phyloP scores from a whole-genome alignment of 2,329 filamentous ascomycete species.

The Leptographium wingfieldii region DNA sequence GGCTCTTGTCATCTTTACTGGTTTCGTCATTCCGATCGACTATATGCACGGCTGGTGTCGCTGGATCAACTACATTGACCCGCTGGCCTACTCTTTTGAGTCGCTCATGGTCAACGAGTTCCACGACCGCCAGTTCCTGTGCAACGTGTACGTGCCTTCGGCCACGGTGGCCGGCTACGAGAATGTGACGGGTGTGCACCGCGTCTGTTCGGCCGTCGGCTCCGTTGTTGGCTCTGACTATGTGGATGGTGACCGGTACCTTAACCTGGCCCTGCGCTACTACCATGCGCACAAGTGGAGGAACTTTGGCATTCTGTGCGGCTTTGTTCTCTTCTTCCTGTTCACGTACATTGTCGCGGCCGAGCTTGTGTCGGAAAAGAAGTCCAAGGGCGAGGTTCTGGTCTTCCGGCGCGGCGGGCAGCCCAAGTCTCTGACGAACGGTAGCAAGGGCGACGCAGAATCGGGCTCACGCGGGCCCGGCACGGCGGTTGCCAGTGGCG shows the following conservation, averaged over 20 bases:
- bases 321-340: constrained; percentile 50
- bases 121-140: constrained; percentile 45
- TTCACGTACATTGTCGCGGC: constrained; percentile 49
- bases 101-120: constrained; percentile 78
- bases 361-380: constrained; percentile 52
- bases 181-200: constrained; percentile 24
- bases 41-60: constrained; percentile 72
- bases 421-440: constrained; percentile 44
- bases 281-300: constrained; percentile 49
- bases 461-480: constrained; percentile 35
- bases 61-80: constrained; percentile 75
- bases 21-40: constrained; percentile 48
- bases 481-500: constrained; percentile 18
- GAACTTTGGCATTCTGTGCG: constrained; percentile 58
- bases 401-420: constrained; percentile 61
- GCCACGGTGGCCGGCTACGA: constrained; percentile 22
- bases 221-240: constrained; percentile 35
- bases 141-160: constrained; percentile 33
- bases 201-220: constrained; percentile 48
- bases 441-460: constrained; percentile 49
- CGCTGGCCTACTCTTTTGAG: constrained; percentile 71
- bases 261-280: constrained; percentile 43
- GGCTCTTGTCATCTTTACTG: constrained; percentile 56
- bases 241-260: constrained; percentile 47
- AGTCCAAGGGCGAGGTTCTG: constrained; percentile 65